phyloP scores from a whole-genome alignment of 345 rosid genomes.

The Populus deltoides region DNA sequence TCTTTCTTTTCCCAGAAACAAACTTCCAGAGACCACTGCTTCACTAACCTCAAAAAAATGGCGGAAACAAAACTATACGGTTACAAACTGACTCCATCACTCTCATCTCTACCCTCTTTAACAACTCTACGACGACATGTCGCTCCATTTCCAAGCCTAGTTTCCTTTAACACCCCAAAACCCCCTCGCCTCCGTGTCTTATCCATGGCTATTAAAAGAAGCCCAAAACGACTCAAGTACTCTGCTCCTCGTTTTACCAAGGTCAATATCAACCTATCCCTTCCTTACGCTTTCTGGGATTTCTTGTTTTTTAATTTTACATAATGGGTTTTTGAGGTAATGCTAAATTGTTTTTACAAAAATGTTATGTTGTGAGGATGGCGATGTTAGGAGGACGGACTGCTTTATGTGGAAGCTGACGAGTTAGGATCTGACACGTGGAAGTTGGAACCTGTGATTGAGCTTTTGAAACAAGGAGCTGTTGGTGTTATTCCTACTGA shows the following conservation, averaged over 20 bases:
- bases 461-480: constrained; percentile 78
- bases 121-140: constrained; percentile 13
- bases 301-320: not conserved
- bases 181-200: constrained; percentile 24
- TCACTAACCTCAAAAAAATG: constrained; percentile 16
- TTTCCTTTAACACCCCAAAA: constrained; percentile 27
- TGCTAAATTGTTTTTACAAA: too few relatives aligned
- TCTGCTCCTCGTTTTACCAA: constrained; percentile 66
- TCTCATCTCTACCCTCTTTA: constrained; percentile 2
- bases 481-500: constrained; percentile 96
- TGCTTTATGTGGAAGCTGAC: constrained; percentile 67
- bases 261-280: constrained; percentile 34
- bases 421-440: constrained; percentile 67
- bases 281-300: not conserved
- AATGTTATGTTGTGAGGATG: not conserved
- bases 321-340: too few relatives aligned
- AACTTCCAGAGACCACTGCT: not conserved
- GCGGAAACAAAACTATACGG: constrained; percentile 27
- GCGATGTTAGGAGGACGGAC: constrained; percentile 47
- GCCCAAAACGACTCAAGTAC: constrained; percentile 94
- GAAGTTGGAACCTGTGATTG: constrained; percentile 63
- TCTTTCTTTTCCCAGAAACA: too few relatives aligned
- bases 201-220: constrained; percentile 64
- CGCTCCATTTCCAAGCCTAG: constrained; percentile 16
- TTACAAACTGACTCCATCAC: constrained; percentile 9